A percentile compares a stretch with the other conserved stretches of the same genome.
Conservation (phyloP, 192 early-diverging fungal species). For the Borealophlyctis nickersoniae region DNA sequence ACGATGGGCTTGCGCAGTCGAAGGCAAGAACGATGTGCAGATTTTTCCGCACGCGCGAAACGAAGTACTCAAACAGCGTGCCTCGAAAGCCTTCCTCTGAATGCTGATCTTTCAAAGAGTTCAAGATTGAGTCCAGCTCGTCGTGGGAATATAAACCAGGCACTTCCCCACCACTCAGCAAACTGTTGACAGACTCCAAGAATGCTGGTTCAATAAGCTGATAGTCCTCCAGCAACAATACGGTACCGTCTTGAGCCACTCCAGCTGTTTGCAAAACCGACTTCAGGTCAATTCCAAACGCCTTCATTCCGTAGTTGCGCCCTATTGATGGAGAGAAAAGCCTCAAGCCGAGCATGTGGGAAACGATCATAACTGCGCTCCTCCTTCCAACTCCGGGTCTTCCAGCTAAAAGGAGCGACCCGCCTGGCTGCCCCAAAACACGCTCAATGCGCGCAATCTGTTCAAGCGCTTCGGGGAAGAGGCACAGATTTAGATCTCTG, state of each 20-base stretch:
- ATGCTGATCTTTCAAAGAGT: slow-evolving; percentile 42
- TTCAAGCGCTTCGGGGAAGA: slow-evolving; percentile 49
- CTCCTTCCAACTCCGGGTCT: slow-evolving; percentile 48
- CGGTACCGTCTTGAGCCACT: slow-evolving; percentile 34
- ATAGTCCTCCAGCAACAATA: slow-evolving; percentile 55
- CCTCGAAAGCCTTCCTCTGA: slow-evolving; percentile 51
- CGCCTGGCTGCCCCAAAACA: slow-evolving; percentile 46
- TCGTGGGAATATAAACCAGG: slow-evolving; percentile 53
- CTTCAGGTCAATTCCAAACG: slow-evolving; percentile 48
- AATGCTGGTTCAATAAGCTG: slow-evolving; percentile 45
- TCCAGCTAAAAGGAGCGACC: slow-evolving; percentile 52
- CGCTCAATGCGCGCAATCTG: slow-evolving; percentile 45
- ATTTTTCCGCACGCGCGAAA: slow-evolving; percentile 39
- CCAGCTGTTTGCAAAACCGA: slow-evolving; percentile 45
- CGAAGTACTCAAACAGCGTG: slow-evolving; percentile 55
- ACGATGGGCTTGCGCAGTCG: slow-evolving; percentile 37
- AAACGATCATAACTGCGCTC: slow-evolving; percentile 35
- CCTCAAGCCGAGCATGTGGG: slow-evolving; percentile 42
- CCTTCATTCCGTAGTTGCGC: slow-evolving; percentile 39
- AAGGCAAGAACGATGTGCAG: slow-evolving; percentile 54
- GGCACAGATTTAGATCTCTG: slow-evolving; percentile 37
- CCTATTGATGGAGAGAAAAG: slow-evolving; percentile 38
- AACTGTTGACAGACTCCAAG: slow-evolving; percentile 52
- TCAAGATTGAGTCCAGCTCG: slow-evolving; percentile 47
- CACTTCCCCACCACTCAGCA: slow-evolving; percentile 54